These are phyloP conservation scores for Lentinus tigrinus DNA, from an alignment of 768 basidiomycete genomes.

Conservation along the genomic window DNA sequence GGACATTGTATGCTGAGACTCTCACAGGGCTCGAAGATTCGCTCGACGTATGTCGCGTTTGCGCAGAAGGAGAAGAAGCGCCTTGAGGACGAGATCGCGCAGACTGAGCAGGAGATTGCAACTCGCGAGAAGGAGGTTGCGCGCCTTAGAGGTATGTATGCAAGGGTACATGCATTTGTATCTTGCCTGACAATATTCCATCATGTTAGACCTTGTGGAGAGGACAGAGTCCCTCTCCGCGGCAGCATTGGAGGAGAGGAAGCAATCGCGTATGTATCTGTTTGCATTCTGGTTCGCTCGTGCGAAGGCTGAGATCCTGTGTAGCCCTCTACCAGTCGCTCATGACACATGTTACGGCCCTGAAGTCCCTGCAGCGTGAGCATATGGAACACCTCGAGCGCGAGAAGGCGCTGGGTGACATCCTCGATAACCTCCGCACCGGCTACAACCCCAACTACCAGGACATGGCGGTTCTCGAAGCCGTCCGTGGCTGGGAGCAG, in stretches of 20 bases:
- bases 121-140: conserved; percentile 70
- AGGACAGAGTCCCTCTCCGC: conserved; percentile 75
- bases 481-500: conserved; percentile 90
- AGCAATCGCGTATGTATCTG: conserved; percentile 71
- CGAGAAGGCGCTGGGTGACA: conserved; percentile 76
- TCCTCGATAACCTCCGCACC: conserved; percentile 75
- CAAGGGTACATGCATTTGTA: not conserved
- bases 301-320: not conserved
- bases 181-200: not conserved
- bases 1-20: not conserved
- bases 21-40: conserved; percentile 84
- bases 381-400: conserved; percentile 72
- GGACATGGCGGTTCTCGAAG: conserved; percentile 98
- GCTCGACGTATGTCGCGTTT: conserved; percentile 81
- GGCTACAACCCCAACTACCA: conserved; percentile 99
- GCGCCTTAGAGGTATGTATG: conserved; percentile 59
- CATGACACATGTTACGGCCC: conserved; percentile 66
- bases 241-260: conserved; percentile 80
- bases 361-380: conserved; percentile 75
- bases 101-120: conserved; percentile 56
- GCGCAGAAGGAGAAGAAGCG: conserved; percentile 89
- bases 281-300: not conserved
- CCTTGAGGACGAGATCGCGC: conserved; percentile 61
- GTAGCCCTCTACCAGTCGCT: conserved; percentile 82
- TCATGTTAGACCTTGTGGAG: conserved; percentile 66